Evolutionary conservation across 2,329 filamentous ascomycete species (phyloP).

Genomic region (Neonectria punicea): DNA sequence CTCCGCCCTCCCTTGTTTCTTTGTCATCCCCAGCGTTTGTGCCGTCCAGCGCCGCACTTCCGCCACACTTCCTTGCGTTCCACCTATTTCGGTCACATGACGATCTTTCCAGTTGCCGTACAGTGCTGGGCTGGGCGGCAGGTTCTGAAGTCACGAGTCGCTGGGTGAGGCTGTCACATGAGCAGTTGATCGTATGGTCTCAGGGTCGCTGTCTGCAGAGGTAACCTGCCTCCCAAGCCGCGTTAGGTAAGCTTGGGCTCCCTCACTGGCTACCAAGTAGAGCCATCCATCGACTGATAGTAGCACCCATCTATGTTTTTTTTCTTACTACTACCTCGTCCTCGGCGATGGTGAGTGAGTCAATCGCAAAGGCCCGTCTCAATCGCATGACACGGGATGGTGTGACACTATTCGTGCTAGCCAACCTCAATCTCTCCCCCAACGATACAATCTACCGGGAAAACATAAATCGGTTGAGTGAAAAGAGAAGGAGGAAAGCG

Average conservation of each 20-base stretch:
- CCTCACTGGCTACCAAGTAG: constrained; percentile 1
- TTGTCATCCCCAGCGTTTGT: constrained; percentile 6
- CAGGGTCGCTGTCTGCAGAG: constrained; percentile 12
- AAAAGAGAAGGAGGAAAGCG: constrained; percentile 19
- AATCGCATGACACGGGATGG: constrained; percentile 39
- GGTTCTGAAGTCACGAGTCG: constrained; percentile 14
- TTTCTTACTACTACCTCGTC: background rate
- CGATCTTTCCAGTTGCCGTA: constrained; percentile 10
- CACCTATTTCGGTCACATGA: constrained; percentile 41
- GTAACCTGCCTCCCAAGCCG: constrained; percentile 21
- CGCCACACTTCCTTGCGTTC: constrained; percentile 28
- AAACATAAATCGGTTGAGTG: constrained; percentile 24
- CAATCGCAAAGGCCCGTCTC: constrained; percentile 2
- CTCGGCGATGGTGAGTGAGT: constrained; percentile 7
- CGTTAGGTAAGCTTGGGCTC: constrained; percentile 13
- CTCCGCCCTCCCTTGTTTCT: background rate
- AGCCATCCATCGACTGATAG: constrained; percentile 1
- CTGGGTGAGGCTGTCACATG: constrained; percentile 20
- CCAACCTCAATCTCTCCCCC: constrained; percentile 4
- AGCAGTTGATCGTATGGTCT: constrained; percentile 15
- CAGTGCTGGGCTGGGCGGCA: background rate
- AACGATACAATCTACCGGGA: constrained; percentile 1
- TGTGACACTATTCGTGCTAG: constrained; percentile 26
- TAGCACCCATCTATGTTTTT: constrained; percentile 2
- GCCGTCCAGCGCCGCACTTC: background rate